phyloP scores from a whole-genome alignment of 2,329 filamentous ascomycete species.

The Arthrobotrys sphaeroides region DNA sequence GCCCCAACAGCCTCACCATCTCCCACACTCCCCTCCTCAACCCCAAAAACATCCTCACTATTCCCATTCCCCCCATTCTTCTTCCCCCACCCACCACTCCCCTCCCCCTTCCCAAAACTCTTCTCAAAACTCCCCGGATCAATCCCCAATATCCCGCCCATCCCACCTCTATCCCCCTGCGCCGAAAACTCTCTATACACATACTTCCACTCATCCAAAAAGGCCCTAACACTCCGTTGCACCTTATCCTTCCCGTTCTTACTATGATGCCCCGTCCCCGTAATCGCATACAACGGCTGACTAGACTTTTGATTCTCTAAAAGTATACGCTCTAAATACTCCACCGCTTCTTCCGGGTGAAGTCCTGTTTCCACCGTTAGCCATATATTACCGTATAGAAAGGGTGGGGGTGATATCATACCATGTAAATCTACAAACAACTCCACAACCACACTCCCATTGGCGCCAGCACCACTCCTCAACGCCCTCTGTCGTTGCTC shows the following conservation, averaged over 20 bases:
- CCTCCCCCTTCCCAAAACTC: conserved; percentile 66
- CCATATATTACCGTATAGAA: conserved; percentile 55
- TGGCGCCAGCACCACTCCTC: conserved; percentile 16
- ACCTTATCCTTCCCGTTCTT: conserved; percentile 99
- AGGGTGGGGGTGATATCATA: conserved; percentile 16
- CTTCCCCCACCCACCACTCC: conserved; percentile 41
- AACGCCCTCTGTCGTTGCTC: conserved; percentile 83
- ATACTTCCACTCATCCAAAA: conserved; percentile 95
- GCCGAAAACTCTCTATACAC: conserved; percentile 96
- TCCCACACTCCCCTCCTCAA: neutral
- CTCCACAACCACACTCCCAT: conserved; percentile 68
- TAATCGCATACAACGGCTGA: conserved; percentile 90
- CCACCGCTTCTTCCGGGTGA: conserved; percentile 96
- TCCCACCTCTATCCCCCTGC: conserved; percentile 84
- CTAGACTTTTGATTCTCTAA: conserved; percentile 79
- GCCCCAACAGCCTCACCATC: conserved; percentile 25
- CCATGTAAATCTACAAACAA: conserved; percentile 93
- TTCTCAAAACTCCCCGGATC: conserved; percentile 75
- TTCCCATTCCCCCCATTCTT: conserved; percentile 25
- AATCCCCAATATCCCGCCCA: conserved; percentile 75
- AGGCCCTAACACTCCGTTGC: conserved; percentile 88
- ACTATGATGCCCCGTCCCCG: conserved; percentile 94
- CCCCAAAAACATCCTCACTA: conserved; percentile 1
- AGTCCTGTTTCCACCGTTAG: conserved; percentile 65
- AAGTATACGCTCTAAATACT: conserved; percentile 88